These are phyloP conservation scores for Cyanidioschyzon merolae DNA, from an alignment of 23 red algal genomes.

Conservation along the genomic window DNA sequence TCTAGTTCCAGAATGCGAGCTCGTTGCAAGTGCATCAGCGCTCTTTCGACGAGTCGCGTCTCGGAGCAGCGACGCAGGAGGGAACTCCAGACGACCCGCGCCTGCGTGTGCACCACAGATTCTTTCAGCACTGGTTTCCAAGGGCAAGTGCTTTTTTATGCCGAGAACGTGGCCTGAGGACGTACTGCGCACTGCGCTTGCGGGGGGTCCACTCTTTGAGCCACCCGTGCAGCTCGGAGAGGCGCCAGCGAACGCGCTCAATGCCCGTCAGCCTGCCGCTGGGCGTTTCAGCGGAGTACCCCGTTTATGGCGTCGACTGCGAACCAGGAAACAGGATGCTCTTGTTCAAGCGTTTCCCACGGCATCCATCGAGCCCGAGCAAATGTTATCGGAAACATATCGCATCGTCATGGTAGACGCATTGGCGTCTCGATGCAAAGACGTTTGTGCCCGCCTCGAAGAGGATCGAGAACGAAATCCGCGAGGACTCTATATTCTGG, in stretches of 20 bases:
- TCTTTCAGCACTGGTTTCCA: neutral
- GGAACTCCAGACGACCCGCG: neutral
- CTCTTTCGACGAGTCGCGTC: neutral
- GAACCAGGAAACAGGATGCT: neutral
- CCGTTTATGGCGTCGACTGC: neutral
- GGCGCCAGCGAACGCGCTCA: no score
- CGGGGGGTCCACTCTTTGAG: neutral
- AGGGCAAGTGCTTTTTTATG: neutral
- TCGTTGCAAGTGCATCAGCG: neutral
- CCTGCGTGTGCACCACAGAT: conserved; percentile 6
- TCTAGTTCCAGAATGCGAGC: neutral
- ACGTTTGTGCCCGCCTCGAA: neutral
- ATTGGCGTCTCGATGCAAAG: neutral
- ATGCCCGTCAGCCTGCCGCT: no score
- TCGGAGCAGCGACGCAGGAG: neutral
- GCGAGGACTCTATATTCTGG: neutral
- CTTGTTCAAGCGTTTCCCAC: neutral
- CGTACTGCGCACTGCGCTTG: neutral
- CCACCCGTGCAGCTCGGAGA: neutral
- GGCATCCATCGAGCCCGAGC: neutral
- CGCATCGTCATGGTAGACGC: neutral
- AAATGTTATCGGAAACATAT: neutral
- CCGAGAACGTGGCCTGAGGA: neutral
- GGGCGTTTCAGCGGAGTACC: neutral
- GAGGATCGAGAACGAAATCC: neutral